A percentile compares a stretch with the other conserved stretches of the same genome.
Evolutionary conservation across 1,284 basidiomycete species (phyloP).

Genomic region (Trametes polyzona): DNA sequence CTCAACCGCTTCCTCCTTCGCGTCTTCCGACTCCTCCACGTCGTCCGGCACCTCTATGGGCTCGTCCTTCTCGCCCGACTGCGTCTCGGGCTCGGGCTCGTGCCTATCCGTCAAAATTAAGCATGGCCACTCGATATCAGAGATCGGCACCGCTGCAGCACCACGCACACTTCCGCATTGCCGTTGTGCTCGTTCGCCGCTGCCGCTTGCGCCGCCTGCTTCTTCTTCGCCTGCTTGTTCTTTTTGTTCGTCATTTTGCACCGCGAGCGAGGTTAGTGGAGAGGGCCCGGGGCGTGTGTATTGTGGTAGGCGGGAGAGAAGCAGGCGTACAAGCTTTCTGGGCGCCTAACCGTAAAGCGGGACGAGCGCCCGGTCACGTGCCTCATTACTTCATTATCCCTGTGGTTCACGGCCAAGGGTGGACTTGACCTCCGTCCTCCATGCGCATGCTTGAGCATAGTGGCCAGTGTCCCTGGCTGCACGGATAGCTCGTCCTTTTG

Average conservation of each 20-base stretch:
- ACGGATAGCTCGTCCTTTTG: neutral
- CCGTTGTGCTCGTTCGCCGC: conserved; percentile 21
- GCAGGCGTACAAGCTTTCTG: too few relatives aligned
- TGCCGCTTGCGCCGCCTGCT: conserved; percentile 23
- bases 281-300: too few relatives aligned
- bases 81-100: conserved; percentile 21
- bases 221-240: conserved; percentile 36
- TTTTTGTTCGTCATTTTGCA: conserved; percentile 35
- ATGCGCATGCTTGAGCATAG: neutral
- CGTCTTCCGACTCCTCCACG: neutral
- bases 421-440: neutral
- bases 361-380: neutral
- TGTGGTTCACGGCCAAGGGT: too few relatives aligned
- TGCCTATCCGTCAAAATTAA: conserved; percentile 16
- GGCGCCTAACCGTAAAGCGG: too few relatives aligned
- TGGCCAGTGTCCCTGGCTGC: neutral
- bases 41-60: conserved; percentile 15
- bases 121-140: conserved; percentile 14
- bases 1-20: conserved; percentile 7
- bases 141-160: conserved; percentile 13
- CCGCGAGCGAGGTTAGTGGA: neutral
- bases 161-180: conserved; percentile 11
- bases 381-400: too few relatives aligned
- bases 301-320: too few relatives aligned
- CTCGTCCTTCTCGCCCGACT: conserved; percentile 15